A percentile compares a stretch with the other conserved stretches of the same genome.
These are phyloP conservation scores for Borealophlyctis nickersoniae DNA, from an alignment of 192 early-diverging fungal species.

Conservation along the genomic window DNA sequence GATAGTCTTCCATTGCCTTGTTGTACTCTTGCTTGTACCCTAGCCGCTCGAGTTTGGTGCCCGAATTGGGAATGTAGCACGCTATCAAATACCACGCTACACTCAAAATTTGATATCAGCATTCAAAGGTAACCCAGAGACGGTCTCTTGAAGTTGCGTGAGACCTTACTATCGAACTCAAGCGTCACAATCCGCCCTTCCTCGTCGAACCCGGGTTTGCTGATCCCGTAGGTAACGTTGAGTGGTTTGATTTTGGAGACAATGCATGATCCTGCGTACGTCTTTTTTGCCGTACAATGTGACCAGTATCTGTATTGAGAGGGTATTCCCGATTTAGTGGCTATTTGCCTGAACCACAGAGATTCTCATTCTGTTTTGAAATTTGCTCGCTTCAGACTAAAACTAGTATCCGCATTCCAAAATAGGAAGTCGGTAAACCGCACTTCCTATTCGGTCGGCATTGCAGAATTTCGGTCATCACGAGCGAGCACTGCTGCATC, in stretches of 20 bases:
- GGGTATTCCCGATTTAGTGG: too few relatives aligned
- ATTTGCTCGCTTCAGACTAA: too few relatives aligned
- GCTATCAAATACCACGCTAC: conserved; percentile 14
- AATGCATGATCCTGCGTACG: conserved; percentile 72
- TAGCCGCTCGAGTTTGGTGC: conserved; percentile 67
- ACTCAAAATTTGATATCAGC: not conserved
- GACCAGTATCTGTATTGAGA: conserved; percentile 56
- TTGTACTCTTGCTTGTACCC: conserved; percentile 65
- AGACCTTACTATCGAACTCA: conserved; percentile 50
- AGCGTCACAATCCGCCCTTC: conserved; percentile 73
- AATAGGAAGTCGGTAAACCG: too few relatives aligned
- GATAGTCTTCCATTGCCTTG: conserved; percentile 59
- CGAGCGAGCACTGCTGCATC: too few relatives aligned
- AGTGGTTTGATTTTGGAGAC: conserved; percentile 78
- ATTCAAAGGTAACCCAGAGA: not conserved
- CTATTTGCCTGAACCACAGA: too few relatives aligned
- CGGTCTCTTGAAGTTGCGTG: not conserved
- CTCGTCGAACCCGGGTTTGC: conserved; percentile 43
- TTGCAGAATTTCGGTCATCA: too few relatives aligned
- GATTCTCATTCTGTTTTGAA: too few relatives aligned
- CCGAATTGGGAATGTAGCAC: conserved; percentile 78
- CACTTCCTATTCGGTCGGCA: too few relatives aligned
- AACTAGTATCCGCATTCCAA: too few relatives aligned
- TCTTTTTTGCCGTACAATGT: conserved; percentile 65
- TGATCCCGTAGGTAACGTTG: conserved; percentile 58